A percentile compares a stretch with the other conserved stretches of the same genome.
These are phyloP conservation scores for Echites panduratus DNA, from an alignment of 257 asterid species.

Conservation along the genomic window DNA sequence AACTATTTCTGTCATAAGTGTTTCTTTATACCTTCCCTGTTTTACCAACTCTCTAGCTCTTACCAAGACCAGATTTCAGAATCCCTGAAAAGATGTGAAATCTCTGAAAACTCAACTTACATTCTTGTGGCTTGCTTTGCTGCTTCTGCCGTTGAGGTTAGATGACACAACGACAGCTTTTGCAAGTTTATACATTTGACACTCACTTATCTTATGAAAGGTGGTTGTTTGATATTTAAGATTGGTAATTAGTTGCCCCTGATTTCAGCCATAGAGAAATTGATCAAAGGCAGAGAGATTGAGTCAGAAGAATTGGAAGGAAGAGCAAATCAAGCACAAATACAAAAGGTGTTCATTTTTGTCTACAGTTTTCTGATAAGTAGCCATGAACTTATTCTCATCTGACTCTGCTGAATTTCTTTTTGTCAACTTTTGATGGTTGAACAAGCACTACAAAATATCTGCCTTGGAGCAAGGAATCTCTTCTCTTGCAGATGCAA, in stretches of 20 bases:
- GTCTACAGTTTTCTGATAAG: conserved; percentile 1
- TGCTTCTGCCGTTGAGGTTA: conserved; percentile 75
- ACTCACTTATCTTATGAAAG: background rate
- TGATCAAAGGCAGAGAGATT: conserved; percentile 62
- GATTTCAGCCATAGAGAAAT: conserved; percentile 49
- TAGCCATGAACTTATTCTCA: background rate
- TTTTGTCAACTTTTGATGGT: background rate
- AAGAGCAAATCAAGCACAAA: conserved; percentile 64
- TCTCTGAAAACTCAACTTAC: conserved; percentile 72
- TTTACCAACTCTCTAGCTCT: background rate
- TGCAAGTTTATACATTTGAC: background rate
- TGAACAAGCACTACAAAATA: conserved; percentile 66
- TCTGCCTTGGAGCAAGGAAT: conserved; percentile 59
- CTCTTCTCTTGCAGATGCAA: conserved; percentile 79
- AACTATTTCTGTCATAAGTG: background rate
- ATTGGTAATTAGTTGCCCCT: conserved; percentile 11
- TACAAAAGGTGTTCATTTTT: conserved; percentile 54
- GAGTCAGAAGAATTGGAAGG: conserved; percentile 63
- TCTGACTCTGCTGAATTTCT: background rate
- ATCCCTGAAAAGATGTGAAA: conserved; percentile 85
- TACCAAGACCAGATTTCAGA: conserved; percentile 58
- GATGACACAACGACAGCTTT: conserved; percentile 6
- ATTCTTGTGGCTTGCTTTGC: conserved; percentile 77
- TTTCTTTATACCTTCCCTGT: conserved; percentile 3
- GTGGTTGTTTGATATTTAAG: conserved; percentile 1